Evolutionary conservation across 2,329 filamentous ascomycete species (phyloP).

Genomic region (Colletotrichum sp.): DNA sequence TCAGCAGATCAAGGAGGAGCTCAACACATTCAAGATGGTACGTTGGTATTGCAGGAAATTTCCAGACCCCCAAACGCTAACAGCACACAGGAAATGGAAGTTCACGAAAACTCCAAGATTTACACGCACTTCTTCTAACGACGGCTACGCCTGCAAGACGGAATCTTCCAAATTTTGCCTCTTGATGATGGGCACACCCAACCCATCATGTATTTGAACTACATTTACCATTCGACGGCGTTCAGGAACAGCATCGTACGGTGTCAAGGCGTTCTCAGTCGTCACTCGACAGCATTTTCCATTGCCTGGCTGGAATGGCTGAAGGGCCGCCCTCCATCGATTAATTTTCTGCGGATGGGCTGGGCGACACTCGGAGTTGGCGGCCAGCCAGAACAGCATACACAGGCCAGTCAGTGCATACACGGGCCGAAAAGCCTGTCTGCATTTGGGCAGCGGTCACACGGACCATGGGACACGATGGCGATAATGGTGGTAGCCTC

Average conservation of each 20-base stretch:
- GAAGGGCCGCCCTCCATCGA: slow-evolving; percentile 31
- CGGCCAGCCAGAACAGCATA: background rate
- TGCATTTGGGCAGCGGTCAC: slow-evolving; percentile 12
- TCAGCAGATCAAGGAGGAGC: slow-evolving; percentile 98
- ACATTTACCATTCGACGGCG: slow-evolving; percentile 55
- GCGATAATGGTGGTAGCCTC: slow-evolving; percentile 9
- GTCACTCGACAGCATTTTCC: slow-evolving; percentile 27
- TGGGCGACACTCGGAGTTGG: slow-evolving; percentile 1
- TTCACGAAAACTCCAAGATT: slow-evolving; percentile 97
- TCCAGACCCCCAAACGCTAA: slow-evolving; percentile 37
- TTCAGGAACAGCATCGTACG: slow-evolving; percentile 63
- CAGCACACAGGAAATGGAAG: slow-evolving; percentile 90
- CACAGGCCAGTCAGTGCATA: slow-evolving; percentile 11
- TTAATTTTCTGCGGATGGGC: slow-evolving; percentile 25
- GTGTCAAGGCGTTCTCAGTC: slow-evolving; percentile 58
- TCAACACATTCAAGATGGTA: slow-evolving; percentile 99
- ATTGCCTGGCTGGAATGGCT: slow-evolving; percentile 2
- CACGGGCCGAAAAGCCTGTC: background rate
- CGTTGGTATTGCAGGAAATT: slow-evolving; percentile 30
- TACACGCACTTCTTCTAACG: slow-evolving; percentile 99
- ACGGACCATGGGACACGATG: slow-evolving; percentile 17
- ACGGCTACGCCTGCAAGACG: slow-evolving; percentile 34
- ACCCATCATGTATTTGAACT: slow-evolving; percentile 54
- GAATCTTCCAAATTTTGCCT: slow-evolving; percentile 34
- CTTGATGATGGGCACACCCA: slow-evolving; percentile 23